Evolutionary conservation across 2,329 filamentous ascomycete genomes (phyloP).

Genomic region (Tolypocladium cylindrosporum): DNA sequence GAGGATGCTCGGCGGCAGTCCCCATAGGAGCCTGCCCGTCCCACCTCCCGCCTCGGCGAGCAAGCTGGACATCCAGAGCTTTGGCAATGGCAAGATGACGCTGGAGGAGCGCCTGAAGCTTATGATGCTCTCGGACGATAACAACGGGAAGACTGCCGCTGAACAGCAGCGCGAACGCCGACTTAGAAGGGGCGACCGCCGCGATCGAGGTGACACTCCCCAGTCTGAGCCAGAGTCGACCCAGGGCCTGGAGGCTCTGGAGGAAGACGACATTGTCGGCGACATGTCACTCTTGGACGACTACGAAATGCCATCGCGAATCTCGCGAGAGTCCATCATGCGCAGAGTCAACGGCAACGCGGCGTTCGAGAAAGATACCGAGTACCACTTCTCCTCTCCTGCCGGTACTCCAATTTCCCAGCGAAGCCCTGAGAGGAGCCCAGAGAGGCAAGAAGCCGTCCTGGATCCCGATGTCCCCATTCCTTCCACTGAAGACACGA

Average conservation of each 20-base stretch:
- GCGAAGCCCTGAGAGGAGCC: slow-evolving; percentile 40
- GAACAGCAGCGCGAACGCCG: slow-evolving; percentile 60
- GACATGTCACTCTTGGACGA: slow-evolving; percentile 51
- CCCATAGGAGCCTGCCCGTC: slow-evolving; percentile 60
- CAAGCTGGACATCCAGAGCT: slow-evolving; percentile 70
- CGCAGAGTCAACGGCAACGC: slow-evolving; percentile 68
- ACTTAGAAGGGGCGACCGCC: slow-evolving; percentile 50
- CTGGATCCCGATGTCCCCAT: slow-evolving; percentile 86
- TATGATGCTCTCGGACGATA: slow-evolving; percentile 75
- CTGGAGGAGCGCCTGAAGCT: slow-evolving; percentile 77
- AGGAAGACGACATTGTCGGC: slow-evolving; percentile 49
- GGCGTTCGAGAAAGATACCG: slow-evolving; percentile 45
- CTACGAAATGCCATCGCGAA: slow-evolving; percentile 62
- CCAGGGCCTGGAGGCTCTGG: slow-evolving; percentile 27
- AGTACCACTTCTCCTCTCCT: slow-evolving; percentile 55
- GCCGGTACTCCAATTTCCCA: slow-evolving; percentile 35
- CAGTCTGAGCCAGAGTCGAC: slow-evolving; percentile 27
- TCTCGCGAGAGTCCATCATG: slow-evolving; percentile 89
- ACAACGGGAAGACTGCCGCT: slow-evolving; percentile 44
- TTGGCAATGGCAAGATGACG: slow-evolving; percentile 67
- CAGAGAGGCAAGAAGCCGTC: slow-evolving; percentile 1
- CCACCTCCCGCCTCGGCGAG: slow-evolving; percentile 58
- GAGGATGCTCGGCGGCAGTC: slow-evolving; percentile 49
- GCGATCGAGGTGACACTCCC: slow-evolving; percentile 38
- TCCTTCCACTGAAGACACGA: slow-evolving; percentile 69